Percentiles rank a stretch among this genome's conserved stretches.
Conservation (phyloP, 306 rosid genomes). For the Fagus crenata region DNA sequence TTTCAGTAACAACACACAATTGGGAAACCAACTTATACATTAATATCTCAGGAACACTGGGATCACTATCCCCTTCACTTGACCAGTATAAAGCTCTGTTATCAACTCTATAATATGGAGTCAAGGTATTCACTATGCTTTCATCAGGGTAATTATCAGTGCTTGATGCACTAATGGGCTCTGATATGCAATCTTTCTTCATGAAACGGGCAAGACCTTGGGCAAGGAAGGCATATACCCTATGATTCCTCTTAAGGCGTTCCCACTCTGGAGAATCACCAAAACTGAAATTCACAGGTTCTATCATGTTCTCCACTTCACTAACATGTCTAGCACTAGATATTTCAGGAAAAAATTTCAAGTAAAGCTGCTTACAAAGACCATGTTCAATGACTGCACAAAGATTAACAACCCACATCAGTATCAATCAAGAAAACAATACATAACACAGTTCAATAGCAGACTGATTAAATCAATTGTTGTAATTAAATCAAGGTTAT, state of each 20-base stretch:
- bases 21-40: constrained; percentile 48
- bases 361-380: constrained; percentile 54
- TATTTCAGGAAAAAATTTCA: constrained; percentile 59
- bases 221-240: constrained; percentile 49
- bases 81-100: constrained; percentile 63
- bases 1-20: constrained; percentile 58
- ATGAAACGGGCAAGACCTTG: constrained; percentile 36
- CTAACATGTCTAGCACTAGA: constrained; percentile 32
- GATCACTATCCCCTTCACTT: constrained; percentile 58
- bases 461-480: background rate
- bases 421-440: constrained; percentile 16
- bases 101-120: constrained; percentile 41
- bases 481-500: background rate
- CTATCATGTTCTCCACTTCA: constrained; percentile 46
- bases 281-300: constrained; percentile 26
- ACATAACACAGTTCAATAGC: constrained; percentile 6
- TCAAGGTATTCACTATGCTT: constrained; percentile 50
- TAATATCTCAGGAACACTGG: constrained; percentile 54
- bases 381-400: constrained; percentile 60
- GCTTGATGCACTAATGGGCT: constrained; percentile 59
- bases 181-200: constrained; percentile 46
- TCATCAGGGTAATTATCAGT: constrained; percentile 59
- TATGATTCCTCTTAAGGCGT: constrained; percentile 49
- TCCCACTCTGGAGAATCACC: constrained; percentile 36
- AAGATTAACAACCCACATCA: constrained; percentile 28